These are phyloP conservation scores for Tricholoma saponaceum DNA, from an alignment of 768 basidiomycete species.

Conservation along the genomic window DNA sequence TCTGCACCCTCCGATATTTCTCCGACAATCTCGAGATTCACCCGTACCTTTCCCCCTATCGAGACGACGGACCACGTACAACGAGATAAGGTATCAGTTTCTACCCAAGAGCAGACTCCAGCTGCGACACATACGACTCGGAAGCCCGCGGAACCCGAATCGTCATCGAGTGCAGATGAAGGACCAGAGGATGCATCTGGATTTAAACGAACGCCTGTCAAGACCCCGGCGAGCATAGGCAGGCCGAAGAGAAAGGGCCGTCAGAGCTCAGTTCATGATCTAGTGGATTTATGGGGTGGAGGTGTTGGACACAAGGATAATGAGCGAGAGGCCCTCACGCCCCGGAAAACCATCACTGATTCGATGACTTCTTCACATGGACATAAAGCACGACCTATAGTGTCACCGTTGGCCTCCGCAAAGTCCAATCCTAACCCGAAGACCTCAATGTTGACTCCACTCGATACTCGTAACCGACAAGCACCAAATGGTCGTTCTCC, in stretches of 20 bases:
- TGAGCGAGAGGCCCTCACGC: conserved; percentile 18
- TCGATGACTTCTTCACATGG: background rate
- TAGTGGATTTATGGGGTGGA: conserved; percentile 78
- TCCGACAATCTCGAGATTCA: conserved; percentile 35
- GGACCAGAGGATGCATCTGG: conserved; percentile 45
- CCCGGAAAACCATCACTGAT: conserved; percentile 6
- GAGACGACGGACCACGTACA: conserved; percentile 18
- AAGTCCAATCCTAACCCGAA: conserved; percentile 1
- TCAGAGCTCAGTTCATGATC: conserved; percentile 81
- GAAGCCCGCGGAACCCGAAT: conserved; percentile 27
- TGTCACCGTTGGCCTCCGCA: background rate
- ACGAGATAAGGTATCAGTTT: conserved; percentile 6
- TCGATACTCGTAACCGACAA: background rate
- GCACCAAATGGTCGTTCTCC: background rate
- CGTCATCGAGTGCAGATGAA: conserved; percentile 58
- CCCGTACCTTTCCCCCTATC: conserved; percentile 31
- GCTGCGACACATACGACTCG: conserved; percentile 21
- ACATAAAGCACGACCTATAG: conserved; percentile 2
- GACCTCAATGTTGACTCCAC: conserved; percentile 7
- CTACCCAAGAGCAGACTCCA: conserved; percentile 51
- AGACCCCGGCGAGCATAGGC: conserved; percentile 25
- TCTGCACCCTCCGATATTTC: conserved; percentile 23
- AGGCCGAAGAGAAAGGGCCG: conserved; percentile 40
- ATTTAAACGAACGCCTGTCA: conserved; percentile 20
- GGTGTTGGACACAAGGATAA: conserved; percentile 41